These are phyloP conservation scores for Erodium moschatum DNA, from an alignment of 441 rosid species.

Conservation along the genomic window DNA sequence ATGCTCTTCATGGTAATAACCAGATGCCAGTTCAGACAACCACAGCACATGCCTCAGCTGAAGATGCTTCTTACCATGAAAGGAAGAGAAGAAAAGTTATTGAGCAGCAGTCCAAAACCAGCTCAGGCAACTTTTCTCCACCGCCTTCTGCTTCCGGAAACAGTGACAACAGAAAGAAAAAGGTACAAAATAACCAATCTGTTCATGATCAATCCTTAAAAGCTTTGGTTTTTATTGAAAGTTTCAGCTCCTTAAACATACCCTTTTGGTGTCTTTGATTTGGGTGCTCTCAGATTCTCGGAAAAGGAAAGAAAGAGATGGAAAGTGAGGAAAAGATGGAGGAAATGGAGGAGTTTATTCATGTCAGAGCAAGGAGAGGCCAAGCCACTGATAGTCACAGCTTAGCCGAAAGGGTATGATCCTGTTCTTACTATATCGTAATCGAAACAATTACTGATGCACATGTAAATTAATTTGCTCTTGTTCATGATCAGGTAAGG, in stretches of 20 bases:
- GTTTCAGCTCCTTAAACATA: not conserved
- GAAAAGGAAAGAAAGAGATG: constrained; percentile 29
- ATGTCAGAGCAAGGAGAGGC: constrained; percentile 53
- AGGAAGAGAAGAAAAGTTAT: constrained; percentile 25
- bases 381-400: constrained; percentile 58
- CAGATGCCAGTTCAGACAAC: not conserved
- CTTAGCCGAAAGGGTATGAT: constrained; percentile 44
- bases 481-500: constrained; percentile 34
- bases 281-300: constrained; percentile 21
- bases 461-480: constrained; percentile 5
- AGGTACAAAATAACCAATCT: not conserved
- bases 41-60: not conserved
- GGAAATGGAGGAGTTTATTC: constrained; percentile 32
- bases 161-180: constrained; percentile 1
- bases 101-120: constrained; percentile 1
- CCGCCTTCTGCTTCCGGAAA: not conserved
- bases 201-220: not conserved
- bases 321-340: constrained; percentile 10
- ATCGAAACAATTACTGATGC: not conserved
- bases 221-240: not conserved
- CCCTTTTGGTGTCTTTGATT: constrained; percentile 1
- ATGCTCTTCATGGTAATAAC: not conserved
- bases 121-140: not conserved
- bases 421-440: too few species aligned
- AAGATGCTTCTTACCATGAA: constrained; percentile 6